These are phyloP conservation scores for Tremella mesenterica DNA, from an alignment of 768 basidiomycete species.

Conservation along the genomic window DNA sequence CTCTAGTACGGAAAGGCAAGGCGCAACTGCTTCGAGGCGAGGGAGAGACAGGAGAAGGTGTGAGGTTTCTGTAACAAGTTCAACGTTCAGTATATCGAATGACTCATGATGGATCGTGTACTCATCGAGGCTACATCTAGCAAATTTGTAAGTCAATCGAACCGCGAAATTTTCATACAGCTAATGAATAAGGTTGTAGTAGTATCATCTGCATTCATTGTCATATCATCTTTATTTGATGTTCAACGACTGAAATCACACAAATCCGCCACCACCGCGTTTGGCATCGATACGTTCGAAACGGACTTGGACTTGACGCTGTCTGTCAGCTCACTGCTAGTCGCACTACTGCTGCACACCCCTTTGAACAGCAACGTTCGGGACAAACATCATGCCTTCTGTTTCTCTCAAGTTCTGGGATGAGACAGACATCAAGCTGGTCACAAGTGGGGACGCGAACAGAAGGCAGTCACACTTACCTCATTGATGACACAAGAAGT, in stretches of 20 bases:
- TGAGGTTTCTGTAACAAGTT: constrained; percentile 41
- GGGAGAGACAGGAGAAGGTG: constrained; percentile 45
- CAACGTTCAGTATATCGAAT: neutral
- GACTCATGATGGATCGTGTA: neutral
- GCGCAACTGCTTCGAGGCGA: constrained; percentile 46
- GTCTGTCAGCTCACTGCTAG: constrained; percentile 8
- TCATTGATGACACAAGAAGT: constrained; percentile 79
- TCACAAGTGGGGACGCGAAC: neutral
- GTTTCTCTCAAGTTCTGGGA: too few relatives aligned
- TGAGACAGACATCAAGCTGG: too few relatives aligned
- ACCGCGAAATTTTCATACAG: neutral
- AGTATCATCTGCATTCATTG: neutral
- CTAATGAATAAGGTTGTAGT: neutral
- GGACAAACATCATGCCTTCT: too few relatives aligned
- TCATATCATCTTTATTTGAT: neutral
- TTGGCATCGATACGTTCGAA: constrained; percentile 86
- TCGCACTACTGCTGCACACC: neutral
- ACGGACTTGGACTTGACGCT: constrained; percentile 71
- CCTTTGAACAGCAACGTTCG: too few relatives aligned
- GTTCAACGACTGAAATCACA: constrained; percentile 46
- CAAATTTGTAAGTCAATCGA: too few relatives aligned
- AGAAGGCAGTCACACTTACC: constrained; percentile 44
- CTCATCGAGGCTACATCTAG: neutral
- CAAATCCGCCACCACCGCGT: constrained; percentile 76
- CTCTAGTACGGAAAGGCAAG: constrained; percentile 45